These are phyloP conservation scores for Heterobasidion occidentale DNA, from an alignment of 1,284 basidiomycete species.

Conservation along the genomic window DNA sequence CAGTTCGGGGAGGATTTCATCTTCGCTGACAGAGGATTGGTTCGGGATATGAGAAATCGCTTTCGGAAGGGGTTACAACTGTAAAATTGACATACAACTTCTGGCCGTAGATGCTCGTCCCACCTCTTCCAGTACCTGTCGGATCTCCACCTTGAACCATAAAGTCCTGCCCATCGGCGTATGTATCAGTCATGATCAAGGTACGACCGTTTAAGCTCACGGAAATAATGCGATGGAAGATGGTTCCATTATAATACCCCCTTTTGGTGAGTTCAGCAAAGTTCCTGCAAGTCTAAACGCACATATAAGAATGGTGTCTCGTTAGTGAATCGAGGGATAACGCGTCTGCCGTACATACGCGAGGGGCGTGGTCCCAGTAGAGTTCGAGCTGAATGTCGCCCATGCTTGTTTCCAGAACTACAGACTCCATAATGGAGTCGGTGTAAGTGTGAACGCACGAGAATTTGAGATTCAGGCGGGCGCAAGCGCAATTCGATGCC, in stretches of 20 bases:
- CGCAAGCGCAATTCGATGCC: neutral
- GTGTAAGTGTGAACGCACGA: slow-evolving; percentile 14
- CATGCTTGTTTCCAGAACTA: slow-evolving; percentile 79
- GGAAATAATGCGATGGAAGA: slow-evolving; percentile 86
- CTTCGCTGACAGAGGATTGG: slow-evolving; percentile 44
- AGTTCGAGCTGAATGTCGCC: slow-evolving; percentile 87
- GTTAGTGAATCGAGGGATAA: neutral
- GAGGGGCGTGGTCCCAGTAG: slow-evolving; percentile 87
- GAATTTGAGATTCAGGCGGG: slow-evolving; percentile 4
- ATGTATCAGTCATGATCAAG: neutral
- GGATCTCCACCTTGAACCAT: slow-evolving; percentile 96
- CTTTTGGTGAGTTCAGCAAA: slow-evolving; percentile 81
- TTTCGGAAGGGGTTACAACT: neutral
- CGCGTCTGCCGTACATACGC: slow-evolving; percentile 37
- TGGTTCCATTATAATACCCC: slow-evolving; percentile 79
- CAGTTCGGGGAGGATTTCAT: slow-evolving; percentile 83
- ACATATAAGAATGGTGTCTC: slow-evolving; percentile 1
- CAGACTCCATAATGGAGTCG: slow-evolving; percentile 34
- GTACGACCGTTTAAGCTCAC: slow-evolving; percentile 32
- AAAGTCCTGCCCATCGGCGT: slow-evolving; percentile 56
- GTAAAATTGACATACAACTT: slow-evolving; percentile 53
- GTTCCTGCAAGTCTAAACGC: slow-evolving; percentile 82
- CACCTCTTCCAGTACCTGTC: slow-evolving; percentile 91
- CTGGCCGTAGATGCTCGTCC: slow-evolving; percentile 89
- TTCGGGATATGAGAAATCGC: neutral